Evolutionary conservation across 2,329 filamentous ascomycete species (phyloP).

Genomic region (Ceratocystis smalleyi): DNA sequence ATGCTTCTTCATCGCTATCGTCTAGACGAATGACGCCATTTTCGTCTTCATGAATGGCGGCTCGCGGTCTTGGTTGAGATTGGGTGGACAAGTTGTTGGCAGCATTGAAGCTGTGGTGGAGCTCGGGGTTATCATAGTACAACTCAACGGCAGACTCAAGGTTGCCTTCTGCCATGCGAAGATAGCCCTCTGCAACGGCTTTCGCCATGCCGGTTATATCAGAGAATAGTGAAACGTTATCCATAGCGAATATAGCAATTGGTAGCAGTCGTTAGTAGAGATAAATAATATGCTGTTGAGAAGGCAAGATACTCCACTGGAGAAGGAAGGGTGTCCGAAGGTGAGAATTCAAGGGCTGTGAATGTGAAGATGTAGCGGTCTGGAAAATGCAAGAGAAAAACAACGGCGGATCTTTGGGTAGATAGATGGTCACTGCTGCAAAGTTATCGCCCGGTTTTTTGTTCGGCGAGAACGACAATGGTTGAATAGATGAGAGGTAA

Average conservation of each 20-base stretch:
- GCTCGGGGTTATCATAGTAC: conserved; percentile 77
- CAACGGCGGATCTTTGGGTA: not conserved
- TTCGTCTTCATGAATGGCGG: conserved; percentile 24
- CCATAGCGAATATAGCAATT: conserved; percentile 32
- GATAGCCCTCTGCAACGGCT: conserved; percentile 63
- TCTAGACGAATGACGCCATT: conserved; percentile 45
- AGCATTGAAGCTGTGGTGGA: conserved; percentile 34
- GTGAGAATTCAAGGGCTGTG: not conserved
- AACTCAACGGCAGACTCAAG: conserved; percentile 75
- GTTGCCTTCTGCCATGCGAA: conserved; percentile 71
- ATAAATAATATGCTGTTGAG: not conserved
- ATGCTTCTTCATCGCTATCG: conserved; percentile 31
- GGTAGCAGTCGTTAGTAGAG: not conserved
- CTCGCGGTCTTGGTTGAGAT: conserved; percentile 20
- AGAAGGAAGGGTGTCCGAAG: not conserved
- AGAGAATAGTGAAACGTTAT: conserved; percentile 61
- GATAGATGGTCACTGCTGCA: not conserved
- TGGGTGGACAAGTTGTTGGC: conserved; percentile 23
- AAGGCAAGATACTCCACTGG: not conserved
- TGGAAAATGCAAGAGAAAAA: not conserved
- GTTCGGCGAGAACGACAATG: not conserved
- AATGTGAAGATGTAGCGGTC: not conserved
- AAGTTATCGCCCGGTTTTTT: not conserved
- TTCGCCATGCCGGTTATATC: conserved; percentile 63
- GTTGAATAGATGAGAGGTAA: not conserved